Evolutionary conservation across 495 filamentous ascomycete species (phyloP).

Genomic region (Aspergillus baeticus): DNA sequence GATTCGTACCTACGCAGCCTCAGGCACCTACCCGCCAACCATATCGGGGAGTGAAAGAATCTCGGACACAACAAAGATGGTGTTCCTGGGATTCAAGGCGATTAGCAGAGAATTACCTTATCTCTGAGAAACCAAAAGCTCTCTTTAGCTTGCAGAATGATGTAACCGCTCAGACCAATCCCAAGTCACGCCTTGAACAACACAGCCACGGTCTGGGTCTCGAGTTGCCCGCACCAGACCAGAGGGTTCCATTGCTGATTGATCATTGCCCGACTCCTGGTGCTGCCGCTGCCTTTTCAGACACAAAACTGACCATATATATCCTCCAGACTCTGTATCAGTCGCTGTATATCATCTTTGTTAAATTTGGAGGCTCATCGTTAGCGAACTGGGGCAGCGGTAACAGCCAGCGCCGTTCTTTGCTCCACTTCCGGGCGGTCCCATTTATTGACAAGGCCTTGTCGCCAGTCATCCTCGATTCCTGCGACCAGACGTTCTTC

Average conservation of each 20-base stretch:
- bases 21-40: slow-evolving; percentile 6
- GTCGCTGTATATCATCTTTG: neutral
- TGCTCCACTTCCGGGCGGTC: slow-evolving; percentile 36
- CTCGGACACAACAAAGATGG: too few relatives aligned
- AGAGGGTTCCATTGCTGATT: neutral
- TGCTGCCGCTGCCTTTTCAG: too few relatives aligned
- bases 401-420: slow-evolving; percentile 10
- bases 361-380: neutral
- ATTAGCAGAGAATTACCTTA: too few relatives aligned
- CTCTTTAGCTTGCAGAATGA: too few relatives aligned
- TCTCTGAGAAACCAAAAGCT: too few relatives aligned
- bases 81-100: neutral
- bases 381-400: slow-evolving; percentile 6
- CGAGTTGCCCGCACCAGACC: neutral
- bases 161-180: too few relatives aligned
- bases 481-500: slow-evolving; percentile 19
- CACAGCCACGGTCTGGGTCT: slow-evolving; percentile 10
- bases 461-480: slow-evolving; percentile 17
- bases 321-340: neutral
- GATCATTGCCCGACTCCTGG: too few relatives aligned
- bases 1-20: slow-evolving; percentile 6
- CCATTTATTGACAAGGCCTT: slow-evolving; percentile 28
- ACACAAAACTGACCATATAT: neutral
- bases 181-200: neutral
- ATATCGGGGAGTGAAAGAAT: too few relatives aligned